Evolutionary conservation across 2,329 filamentous ascomycete species (phyloP).

Genomic region (Cordyceps fumosorosea): DNA sequence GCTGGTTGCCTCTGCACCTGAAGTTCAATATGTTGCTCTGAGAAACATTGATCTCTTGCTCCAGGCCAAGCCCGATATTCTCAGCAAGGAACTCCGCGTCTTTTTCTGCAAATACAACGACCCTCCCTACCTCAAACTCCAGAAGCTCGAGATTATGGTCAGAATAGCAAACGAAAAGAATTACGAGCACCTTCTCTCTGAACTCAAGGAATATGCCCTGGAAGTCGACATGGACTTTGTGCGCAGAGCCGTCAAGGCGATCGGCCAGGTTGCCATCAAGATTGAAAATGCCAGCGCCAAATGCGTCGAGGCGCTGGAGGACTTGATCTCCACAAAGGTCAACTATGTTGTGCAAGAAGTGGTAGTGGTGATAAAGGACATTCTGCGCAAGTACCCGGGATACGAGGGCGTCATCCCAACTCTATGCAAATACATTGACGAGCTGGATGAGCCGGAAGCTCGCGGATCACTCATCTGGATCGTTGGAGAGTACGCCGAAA

Average conservation of each 20-base stretch:
- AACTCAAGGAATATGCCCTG: conserved; percentile 93
- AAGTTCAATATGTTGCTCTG: conserved; percentile 96
- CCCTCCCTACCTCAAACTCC: conserved; percentile 92
- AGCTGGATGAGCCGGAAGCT: conserved; percentile 89
- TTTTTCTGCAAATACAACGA: conserved; percentile 99
- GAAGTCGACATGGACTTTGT: conserved; percentile 99
- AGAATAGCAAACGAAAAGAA: conserved; percentile 97
- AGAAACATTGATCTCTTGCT: conserved; percentile 93
- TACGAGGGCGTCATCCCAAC: conserved; percentile 98
- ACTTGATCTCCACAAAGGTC: conserved; percentile 94
- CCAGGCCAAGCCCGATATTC: conserved; percentile 91
- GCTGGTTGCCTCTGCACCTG: conserved; percentile 86
- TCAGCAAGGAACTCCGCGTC: conserved; percentile 94
- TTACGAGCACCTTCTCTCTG: conserved; percentile 86
- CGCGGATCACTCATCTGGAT: conserved; percentile 95
- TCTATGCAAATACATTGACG: conserved; percentile 92
- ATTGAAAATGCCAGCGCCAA: conserved; percentile 92
- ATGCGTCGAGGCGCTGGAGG: conserved; percentile 87
- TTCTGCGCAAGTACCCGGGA: conserved; percentile 92
- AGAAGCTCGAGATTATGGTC: conserved; percentile 99
- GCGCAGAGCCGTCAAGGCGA: conserved; percentile 85
- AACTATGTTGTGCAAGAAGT: conserved; percentile 99
- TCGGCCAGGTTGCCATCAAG: conserved; percentile 97
- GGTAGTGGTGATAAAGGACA: conserved; percentile 98
- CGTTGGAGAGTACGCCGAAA: conserved; percentile 97